Base-by-base conservation (phyloP, 1,139 yeast genomes). In the Saccharomyces hybrid region DNA sequence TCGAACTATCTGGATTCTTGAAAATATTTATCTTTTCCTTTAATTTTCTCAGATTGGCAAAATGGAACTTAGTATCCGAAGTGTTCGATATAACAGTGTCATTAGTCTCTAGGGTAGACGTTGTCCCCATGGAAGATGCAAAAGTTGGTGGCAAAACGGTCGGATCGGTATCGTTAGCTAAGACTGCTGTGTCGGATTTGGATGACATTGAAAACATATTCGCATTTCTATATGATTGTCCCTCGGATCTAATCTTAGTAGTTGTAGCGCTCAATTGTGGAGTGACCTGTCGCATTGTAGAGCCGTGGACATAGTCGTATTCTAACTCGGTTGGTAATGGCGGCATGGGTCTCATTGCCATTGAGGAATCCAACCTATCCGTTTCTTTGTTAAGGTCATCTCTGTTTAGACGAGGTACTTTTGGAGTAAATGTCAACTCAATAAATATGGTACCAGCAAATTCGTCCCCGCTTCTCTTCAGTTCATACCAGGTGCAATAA, bases 401-500 rank as follows among this genome's bases (percentile, higher is more conserved):
- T 32, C 31, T 55, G 14, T 47, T 50, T 28, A 56, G 47, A 48
- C 53, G 55, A 26, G 82, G 84, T 1, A 80, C 77, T 16, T 78
- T 71, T 0, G 97, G 95, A 66, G 88, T 89, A 66, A 88, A 93
- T 0, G 98, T 89, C 86, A 93, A 85, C 66, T 93, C 98, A 54
- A 95, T 73, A 69, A 85, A 91, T 1, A 93, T 81, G 71, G 82
- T 88, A 1, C 99, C 99, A 0, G 97, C 97, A 54, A 87, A 82
- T 63, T 83, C 80, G n/a, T 83, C 85, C 11, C 59, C 56, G 55
- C 81, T 82, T 65, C 81, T 81, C 42, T 76, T 74, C 58, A 93
- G 74, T 49, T 82, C 83, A 66, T 86, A 88, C 98, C 98, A 91
- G 42, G 78, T 78, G 68, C 95, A 98, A 64, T 80, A 89, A 31